Conservation (phyloP, 2,329 filamentous ascomycete genomes). For the Exophiala calicioides region DNA sequence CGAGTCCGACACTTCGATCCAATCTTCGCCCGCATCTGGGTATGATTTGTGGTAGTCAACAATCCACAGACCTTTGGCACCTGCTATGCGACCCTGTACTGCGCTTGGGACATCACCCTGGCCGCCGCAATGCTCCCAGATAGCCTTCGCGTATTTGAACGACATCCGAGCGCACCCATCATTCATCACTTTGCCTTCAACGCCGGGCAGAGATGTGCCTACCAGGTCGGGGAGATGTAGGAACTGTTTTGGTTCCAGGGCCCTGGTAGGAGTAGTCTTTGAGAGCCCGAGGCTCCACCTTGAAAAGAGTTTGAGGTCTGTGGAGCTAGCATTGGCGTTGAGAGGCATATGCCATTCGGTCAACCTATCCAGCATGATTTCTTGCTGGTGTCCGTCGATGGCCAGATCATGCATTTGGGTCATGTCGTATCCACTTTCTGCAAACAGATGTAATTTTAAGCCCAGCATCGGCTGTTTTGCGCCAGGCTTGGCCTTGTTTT, state of each 20-base stretch:
- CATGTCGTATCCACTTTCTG: slow-evolving; percentile 43
- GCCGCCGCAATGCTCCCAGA: slow-evolving; percentile 47
- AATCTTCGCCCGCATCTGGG: slow-evolving; percentile 39
- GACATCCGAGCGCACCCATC: slow-evolving; percentile 60
- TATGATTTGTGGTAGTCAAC: slow-evolving; percentile 40
- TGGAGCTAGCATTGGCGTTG: slow-evolving; percentile 39
- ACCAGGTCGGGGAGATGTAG: slow-evolving; percentile 36
- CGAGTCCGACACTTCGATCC: slow-evolving; percentile 59
- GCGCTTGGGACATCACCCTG: slow-evolving; percentile 47
- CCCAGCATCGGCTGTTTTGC: slow-evolving; percentile 25
- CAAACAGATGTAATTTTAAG: slow-evolving; percentile 45
- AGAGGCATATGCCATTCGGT: slow-evolving; percentile 49
- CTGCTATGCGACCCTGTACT: slow-evolving; percentile 60
- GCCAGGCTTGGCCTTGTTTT: slow-evolving; percentile 36
- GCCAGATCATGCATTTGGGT: not conserved
- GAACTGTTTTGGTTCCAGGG: slow-evolving; percentile 41
- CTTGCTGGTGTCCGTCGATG: slow-evolving; percentile 15
- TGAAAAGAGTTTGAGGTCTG: slow-evolving; percentile 49
- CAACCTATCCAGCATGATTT: slow-evolving; percentile 42
- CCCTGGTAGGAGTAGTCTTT: slow-evolving; percentile 44
- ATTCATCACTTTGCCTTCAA: slow-evolving; percentile 43
- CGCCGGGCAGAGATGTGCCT: slow-evolving; percentile 9
- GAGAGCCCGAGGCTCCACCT: slow-evolving; percentile 47
- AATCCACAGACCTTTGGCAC: slow-evolving; percentile 65
- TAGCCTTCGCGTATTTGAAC: slow-evolving; percentile 47